These are phyloP conservation scores for Apiotrichum laibachii DNA, from an alignment of 1,284 basidiomycete genomes.

Conservation along the genomic window DNA sequence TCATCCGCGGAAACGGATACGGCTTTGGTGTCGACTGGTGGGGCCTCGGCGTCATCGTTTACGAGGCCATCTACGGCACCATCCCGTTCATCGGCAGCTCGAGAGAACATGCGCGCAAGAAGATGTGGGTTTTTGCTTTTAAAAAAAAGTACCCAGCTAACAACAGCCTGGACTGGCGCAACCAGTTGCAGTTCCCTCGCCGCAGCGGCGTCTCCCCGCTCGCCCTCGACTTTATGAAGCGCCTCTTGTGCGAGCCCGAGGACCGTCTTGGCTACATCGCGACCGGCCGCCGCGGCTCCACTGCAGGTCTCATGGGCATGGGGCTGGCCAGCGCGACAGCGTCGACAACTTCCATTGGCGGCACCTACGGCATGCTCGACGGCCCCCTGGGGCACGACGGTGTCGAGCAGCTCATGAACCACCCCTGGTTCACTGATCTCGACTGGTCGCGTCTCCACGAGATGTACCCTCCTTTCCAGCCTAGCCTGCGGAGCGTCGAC, in stretches of 20 bases:
- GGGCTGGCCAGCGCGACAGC: neutral
- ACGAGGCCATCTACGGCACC: slow-evolving; percentile 82
- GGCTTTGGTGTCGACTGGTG: slow-evolving; percentile 97
- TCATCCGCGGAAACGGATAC: slow-evolving; percentile 80
- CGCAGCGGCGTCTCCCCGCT: slow-evolving; percentile 75
- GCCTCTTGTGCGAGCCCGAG: slow-evolving; percentile 87
- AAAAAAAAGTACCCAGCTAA: slow-evolving; percentile 19
- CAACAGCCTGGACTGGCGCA: slow-evolving; percentile 73
- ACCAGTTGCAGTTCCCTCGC: slow-evolving; percentile 80
- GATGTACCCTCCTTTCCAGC: slow-evolving; percentile 79
- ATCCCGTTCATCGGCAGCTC: slow-evolving; percentile 84
- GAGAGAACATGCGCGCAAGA: slow-evolving; percentile 82
- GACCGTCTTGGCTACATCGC: slow-evolving; percentile 76
- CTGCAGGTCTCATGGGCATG: neutral
- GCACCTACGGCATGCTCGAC: neutral
- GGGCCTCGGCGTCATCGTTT: slow-evolving; percentile 82
- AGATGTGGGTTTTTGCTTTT: slow-evolving; percentile 56
- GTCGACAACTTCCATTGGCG: neutral
- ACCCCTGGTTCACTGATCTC: slow-evolving; percentile 81
- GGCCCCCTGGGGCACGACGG: slow-evolving; percentile 60
- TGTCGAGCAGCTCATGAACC: slow-evolving; percentile 70
- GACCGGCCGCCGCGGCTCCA: slow-evolving; percentile 5
- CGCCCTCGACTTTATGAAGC: slow-evolving; percentile 79
- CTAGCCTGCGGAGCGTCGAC: slow-evolving; percentile 71
- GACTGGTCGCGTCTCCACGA: slow-evolving; percentile 81